Evolutionary conservation across 106 monocot genomes (phyloP), one percentile per base, ranked within the genome.

Genomic region (Allium sativum): DNA sequence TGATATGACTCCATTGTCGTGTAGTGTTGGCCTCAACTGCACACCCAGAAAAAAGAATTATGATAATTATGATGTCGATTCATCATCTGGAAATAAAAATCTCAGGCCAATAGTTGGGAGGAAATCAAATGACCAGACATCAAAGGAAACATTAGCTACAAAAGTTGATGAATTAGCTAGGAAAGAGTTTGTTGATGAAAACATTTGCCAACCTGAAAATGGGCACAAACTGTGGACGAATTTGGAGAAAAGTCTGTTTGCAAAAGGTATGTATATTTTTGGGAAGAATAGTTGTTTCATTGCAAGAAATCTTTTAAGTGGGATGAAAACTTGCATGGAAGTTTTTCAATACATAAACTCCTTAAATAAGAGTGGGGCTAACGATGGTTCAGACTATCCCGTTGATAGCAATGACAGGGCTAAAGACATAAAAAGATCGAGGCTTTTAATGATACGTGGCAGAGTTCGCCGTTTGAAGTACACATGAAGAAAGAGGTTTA

Each of bases 281-380:
- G 95, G 87, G 68, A 87, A 65, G 47, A 96, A 91, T 53, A 90
- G 95, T 64, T 96, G 95, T 81, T 71, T 96, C 61, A 96, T 96
- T 74, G 81, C 95, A 53, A 77, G 90, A 82, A 96, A 96, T 72
- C 90, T 96, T 73, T 74, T 96, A 71, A 80, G 72, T 69, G 95
- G 95, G 56, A 84, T 96, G 79, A 96, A 87, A 78, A 87, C 90
- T 53, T 96, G 95, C 76, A 51, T 52, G 63, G 90, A 90, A 54
- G 79, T 96, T 15, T 82, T 63, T 61, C 82, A 84, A 14, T 84
- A 96, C 75, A 87, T 90, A 74, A 84, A 77, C 53, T 78, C 74
- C 52, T 66, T 79, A 67, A 84, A 90, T 64, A 84, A 68, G 66
- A 91, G 82, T 52, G 66, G 65, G 65, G 65, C 74, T 55, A 76